A percentile compares a stretch with the other conserved stretches of the same genome.
phyloP scores from a whole-genome alignment of 2,329 filamentous ascomycete genomes.

The Fonsecaea nubica region DNA sequence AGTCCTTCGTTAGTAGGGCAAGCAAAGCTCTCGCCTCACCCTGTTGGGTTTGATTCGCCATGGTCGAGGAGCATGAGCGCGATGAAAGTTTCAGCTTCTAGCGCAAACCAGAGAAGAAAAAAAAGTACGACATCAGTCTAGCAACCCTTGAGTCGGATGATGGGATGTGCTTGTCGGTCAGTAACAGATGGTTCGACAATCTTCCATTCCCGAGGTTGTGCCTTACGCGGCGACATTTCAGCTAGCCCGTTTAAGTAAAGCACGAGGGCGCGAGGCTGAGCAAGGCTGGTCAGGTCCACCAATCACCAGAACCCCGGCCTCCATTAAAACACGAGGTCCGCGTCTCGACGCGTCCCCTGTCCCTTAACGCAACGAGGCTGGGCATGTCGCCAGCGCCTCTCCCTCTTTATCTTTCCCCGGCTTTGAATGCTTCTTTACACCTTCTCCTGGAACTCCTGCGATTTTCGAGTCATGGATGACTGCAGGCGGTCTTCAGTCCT shows the following conservation, averaged over 20 bases:
- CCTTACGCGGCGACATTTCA: background rate
- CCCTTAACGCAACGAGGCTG: slow-evolving; percentile 10
- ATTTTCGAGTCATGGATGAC: slow-evolving; percentile 21
- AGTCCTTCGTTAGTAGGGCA: slow-evolving; percentile 66
- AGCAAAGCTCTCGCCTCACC: slow-evolving; percentile 71
- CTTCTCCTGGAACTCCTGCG: background rate
- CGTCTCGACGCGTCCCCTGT: slow-evolving; percentile 24
- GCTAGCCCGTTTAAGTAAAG: background rate
- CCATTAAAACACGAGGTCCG: slow-evolving; percentile 6
- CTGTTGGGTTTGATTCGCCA: slow-evolving; percentile 64
- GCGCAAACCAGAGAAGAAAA: background rate
- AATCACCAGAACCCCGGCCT: background rate
- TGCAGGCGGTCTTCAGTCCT: slow-evolving; percentile 28
- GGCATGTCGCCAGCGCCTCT: background rate
- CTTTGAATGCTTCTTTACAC: slow-evolving; percentile 9
- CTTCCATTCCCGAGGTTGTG: background rate
- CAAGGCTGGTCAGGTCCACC: background rate
- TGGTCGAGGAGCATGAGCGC: background rate
- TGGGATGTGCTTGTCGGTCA: background rate
- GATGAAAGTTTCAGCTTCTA: background rate
- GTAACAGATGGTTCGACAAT: background rate
- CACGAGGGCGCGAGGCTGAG: background rate
- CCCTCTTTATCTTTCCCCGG: slow-evolving; percentile 1
- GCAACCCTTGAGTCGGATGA: background rate
- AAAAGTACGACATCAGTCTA: background rate